These are phyloP conservation scores for Coprinopsis sp. DNA, from an alignment of 768 basidiomycete species.

Conservation along the genomic window DNA sequence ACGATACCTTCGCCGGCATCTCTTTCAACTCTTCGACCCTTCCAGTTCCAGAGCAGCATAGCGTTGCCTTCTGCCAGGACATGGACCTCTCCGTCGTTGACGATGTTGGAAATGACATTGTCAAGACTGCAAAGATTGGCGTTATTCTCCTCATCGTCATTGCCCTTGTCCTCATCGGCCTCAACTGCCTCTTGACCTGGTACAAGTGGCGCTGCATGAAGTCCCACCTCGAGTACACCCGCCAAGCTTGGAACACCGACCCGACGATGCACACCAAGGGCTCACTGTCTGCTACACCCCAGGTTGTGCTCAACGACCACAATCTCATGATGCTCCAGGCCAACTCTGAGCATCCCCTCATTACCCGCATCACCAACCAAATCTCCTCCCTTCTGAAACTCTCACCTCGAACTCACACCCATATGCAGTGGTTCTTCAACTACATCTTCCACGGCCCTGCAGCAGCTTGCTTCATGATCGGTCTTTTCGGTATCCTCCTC, in stretches of 20 bases:
- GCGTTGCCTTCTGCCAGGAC: constrained; percentile 67
- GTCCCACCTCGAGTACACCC: constrained; percentile 60
- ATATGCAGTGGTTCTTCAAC: constrained; percentile 83
- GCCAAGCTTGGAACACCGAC: constrained; percentile 74
- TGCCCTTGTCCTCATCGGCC: constrained; percentile 68
- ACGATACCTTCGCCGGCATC: constrained; percentile 74
- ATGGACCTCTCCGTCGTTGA: constrained; percentile 86
- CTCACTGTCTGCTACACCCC: constrained; percentile 34
- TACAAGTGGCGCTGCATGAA: constrained; percentile 79
- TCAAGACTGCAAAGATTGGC: constrained; percentile 76
- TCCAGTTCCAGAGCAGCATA: constrained; percentile 69
- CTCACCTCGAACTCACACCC: constrained; percentile 56
- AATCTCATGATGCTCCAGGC: constrained; percentile 74
- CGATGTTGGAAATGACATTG: constrained; percentile 74
- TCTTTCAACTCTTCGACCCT: constrained; percentile 67
- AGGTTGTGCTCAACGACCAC: constrained; percentile 62
- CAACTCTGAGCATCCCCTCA: constrained; percentile 65
- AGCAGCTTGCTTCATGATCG: constrained; percentile 86
- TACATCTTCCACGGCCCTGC: constrained; percentile 92
- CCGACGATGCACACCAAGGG: constrained; percentile 50
- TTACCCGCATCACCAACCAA: constrained; percentile 58
- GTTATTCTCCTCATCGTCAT: constrained; percentile 66
- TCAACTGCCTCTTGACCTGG: constrained; percentile 79
- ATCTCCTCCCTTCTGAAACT: constrained; percentile 50
- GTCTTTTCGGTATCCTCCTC: constrained; percentile 83